phyloP scores from a whole-genome alignment of 2,329 filamentous ascomycete species.

The Thelonectria blattea region DNA sequence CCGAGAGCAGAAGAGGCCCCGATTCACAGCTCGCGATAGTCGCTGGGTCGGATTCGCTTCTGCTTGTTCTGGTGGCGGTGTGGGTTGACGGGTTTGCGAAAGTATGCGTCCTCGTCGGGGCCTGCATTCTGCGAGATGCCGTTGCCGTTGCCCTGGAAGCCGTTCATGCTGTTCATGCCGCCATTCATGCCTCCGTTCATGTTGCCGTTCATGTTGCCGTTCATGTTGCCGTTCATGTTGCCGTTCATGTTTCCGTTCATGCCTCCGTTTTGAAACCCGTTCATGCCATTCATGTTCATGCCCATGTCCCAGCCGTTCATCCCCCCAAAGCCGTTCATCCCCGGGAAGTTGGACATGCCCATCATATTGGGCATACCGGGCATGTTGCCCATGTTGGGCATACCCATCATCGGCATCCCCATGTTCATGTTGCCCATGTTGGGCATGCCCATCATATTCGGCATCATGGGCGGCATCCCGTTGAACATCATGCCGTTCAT shows the following conservation, averaged over 20 bases:
- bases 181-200: constrained; percentile 38
- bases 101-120: constrained; percentile 88
- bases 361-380: constrained; percentile 41
- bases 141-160: constrained; percentile 41
- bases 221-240: constrained; percentile 43
- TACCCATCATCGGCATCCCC: constrained; percentile 42
- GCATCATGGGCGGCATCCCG: constrained; percentile 46
- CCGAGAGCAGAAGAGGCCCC: constrained; percentile 1
- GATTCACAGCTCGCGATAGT: constrained; percentile 80
- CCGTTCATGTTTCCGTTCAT: constrained; percentile 40
- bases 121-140: constrained; percentile 59
- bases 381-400: constrained; percentile 44
- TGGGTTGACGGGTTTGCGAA: constrained; percentile 93
- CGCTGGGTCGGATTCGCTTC: constrained; percentile 80
- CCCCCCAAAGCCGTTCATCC: constrained; percentile 40
- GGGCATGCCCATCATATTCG: constrained; percentile 43
- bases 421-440: constrained; percentile 41
- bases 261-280: constrained; percentile 20
- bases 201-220: constrained; percentile 39
- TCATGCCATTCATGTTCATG: constrained; percentile 32
- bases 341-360: constrained; percentile 41
- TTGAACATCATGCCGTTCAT: constrained; percentile 48
- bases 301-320: constrained; percentile 39
- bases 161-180: constrained; percentile 49
- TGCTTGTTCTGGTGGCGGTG: constrained; percentile 86